A percentile compares a stretch with the other conserved stretches of the same genome.
Conservation (phyloP, 2,329 filamentous ascomycete species). For the Nigrospora oryzae region DNA sequence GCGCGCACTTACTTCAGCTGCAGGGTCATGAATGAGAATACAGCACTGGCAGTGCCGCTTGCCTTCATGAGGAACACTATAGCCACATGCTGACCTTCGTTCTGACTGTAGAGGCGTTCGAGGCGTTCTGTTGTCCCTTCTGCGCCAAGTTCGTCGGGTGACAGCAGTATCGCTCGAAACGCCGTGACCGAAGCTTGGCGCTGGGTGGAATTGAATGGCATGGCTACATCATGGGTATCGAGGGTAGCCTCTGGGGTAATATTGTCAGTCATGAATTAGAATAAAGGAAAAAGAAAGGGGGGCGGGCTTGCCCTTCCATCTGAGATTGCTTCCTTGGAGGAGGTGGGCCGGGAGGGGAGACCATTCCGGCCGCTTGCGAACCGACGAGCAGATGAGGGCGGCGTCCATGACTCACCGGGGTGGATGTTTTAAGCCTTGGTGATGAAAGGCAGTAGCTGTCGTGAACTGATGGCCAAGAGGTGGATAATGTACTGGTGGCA, state of each 20-base stretch:
- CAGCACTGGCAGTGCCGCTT: constrained; percentile 14
- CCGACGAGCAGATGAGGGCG: constrained; percentile 17
- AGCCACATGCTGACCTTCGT: constrained; percentile 28
- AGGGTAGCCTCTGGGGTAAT: constrained; percentile 28
- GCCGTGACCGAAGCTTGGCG: constrained; percentile 6
- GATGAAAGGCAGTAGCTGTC: no score
- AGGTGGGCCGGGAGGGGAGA: constrained; percentile 13
- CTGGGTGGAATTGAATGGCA: constrained; percentile 19
- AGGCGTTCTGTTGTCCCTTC: constrained; percentile 22
- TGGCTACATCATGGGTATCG: constrained; percentile 34
- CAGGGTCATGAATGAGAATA: constrained; percentile 28
- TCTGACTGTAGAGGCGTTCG: constrained; percentile 30
- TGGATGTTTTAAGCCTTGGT: neutral
- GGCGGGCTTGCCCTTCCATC: constrained; percentile 18
- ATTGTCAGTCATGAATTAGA: constrained; percentile 13
- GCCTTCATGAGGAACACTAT: constrained; percentile 34
- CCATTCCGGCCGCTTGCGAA: constrained; percentile 20
- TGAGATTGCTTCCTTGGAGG: constrained; percentile 9
- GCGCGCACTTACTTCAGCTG: constrained; percentile 30
- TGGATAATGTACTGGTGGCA: no score
- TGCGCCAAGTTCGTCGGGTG: constrained; percentile 24
- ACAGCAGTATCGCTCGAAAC: constrained; percentile 32
- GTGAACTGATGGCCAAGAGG: no score
- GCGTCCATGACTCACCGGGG: constrained; percentile 10
- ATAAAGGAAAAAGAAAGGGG: neutral